Evolutionary conservation across 805 yeast species (phyloP).

Genomic region (Dipodascus albidus): DNA sequence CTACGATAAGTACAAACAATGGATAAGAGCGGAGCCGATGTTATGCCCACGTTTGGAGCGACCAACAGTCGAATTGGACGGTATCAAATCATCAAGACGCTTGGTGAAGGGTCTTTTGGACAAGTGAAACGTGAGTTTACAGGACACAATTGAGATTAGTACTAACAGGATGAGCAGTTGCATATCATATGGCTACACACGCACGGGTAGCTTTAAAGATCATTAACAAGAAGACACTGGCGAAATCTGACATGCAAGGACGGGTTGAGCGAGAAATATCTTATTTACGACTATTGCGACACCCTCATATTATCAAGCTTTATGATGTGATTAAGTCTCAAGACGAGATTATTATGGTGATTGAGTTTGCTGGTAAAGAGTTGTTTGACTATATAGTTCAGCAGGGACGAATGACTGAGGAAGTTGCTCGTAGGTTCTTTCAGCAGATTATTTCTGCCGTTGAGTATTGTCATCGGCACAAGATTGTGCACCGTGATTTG

Average conservation of each 20-base stretch:
- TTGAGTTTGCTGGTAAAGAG: slow-evolving; percentile 94
- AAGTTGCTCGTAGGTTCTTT: slow-evolving; percentile 84
- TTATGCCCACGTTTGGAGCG: slow-evolving; percentile 16
- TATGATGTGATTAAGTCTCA: slow-evolving; percentile 92
- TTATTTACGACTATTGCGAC: slow-evolving; percentile 75
- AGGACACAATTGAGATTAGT: no score
- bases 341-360: slow-evolving; percentile 94
- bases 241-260: slow-evolving; percentile 95
- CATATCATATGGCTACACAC: slow-evolving; percentile 70
- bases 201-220: slow-evolving; percentile 89
- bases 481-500: slow-evolving; percentile 91
- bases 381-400: slow-evolving; percentile 92
- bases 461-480: slow-evolving; percentile 91
- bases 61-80: slow-evolving; percentile 56
- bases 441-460: slow-evolving; percentile 96
- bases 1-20: no score
- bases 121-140: slow-evolving; percentile 88
- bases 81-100: slow-evolving; percentile 82
- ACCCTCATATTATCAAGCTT: slow-evolving; percentile 90
- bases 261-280: slow-evolving; percentile 90
- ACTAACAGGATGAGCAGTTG: no score
- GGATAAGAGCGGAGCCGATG: slow-evolving; percentile 7
- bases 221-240: slow-evolving; percentile 82
- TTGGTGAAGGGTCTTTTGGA: slow-evolving; percentile 96
- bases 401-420: slow-evolving; percentile 83